A percentile compares a stretch with the other conserved stretches of the same genome.
Conservation (phyloP, 371 early-diverging fungal genomes). For the Mucor irregularis region DNA sequence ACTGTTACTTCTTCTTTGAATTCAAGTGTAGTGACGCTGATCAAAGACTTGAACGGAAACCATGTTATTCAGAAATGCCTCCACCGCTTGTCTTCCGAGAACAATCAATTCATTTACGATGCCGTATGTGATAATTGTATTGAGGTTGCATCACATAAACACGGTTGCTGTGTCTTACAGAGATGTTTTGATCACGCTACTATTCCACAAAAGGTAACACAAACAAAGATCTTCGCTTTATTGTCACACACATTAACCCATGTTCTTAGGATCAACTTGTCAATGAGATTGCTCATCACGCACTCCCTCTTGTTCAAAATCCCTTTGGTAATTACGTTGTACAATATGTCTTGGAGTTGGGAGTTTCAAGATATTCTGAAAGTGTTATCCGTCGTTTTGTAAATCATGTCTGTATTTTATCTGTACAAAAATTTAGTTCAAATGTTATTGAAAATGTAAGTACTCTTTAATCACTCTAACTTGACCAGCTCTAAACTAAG, state of each 20-base stretch:
- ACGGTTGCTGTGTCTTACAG: conserved; percentile 98
- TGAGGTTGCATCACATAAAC: conserved; percentile 92
- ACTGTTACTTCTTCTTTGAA: conserved; percentile 72
- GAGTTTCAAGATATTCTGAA: conserved; percentile 65
- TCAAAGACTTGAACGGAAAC: conserved; percentile 97
- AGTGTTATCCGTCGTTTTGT: conserved; percentile 75
- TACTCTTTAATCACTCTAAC: too few species aligned
- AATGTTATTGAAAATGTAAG: conserved; percentile 89
- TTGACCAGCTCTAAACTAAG: too few species aligned
- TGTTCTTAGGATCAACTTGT: conserved; percentile 61
- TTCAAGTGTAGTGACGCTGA: conserved; percentile 79
- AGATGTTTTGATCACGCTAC: conserved; percentile 92
- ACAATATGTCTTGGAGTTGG: conserved; percentile 92
- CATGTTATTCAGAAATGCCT: conserved; percentile 98
- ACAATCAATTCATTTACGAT: conserved; percentile 90
- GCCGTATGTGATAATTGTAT: conserved; percentile 83
- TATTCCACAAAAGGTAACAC: conserved; percentile 58
- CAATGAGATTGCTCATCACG: conserved; percentile 73
- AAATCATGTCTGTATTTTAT: conserved; percentile 73
- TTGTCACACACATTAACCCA: too few species aligned
- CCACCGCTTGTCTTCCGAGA: conserved; percentile 64
- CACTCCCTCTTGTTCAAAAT: conserved; percentile 83
- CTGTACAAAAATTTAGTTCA: conserved; percentile 90
- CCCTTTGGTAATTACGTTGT: conserved; percentile 99
- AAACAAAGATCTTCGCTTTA: background rate